These are phyloP conservation scores for Collybiopsis luxurians DNA, from an alignment of 768 basidiomycete genomes.

Conservation along the genomic window DNA sequence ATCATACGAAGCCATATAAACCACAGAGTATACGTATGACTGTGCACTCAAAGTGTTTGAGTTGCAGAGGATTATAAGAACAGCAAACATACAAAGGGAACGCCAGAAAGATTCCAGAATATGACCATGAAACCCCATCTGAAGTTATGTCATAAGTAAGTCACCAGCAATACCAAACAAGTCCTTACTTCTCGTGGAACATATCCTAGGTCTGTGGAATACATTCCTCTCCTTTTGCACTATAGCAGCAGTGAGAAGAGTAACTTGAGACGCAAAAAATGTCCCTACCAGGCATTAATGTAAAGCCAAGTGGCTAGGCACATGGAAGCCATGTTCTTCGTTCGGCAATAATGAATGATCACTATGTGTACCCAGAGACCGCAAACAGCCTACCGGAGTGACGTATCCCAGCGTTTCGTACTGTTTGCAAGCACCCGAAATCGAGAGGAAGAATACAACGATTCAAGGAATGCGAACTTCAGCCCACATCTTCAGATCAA, in stretches of 20 bases:
- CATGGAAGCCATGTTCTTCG: constrained; percentile 95
- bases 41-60: constrained; percentile 21
- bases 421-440: constrained; percentile 94
- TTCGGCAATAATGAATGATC: not conserved
- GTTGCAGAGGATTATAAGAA: not conserved
- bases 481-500: constrained; percentile 99
- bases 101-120: constrained; percentile 96
- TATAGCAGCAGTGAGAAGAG: no score
- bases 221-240: constrained; percentile 91
- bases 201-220: constrained; percentile 99
- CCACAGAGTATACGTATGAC: constrained; percentile 97
- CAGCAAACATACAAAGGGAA: constrained; percentile 85
- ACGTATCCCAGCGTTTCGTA: constrained; percentile 91
- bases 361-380: not conserved
- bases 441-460: constrained; percentile 87
- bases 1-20: constrained; percentile 96
- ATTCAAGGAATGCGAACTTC: constrained; percentile 98
- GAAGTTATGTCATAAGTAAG: constrained; percentile 1
- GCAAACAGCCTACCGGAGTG: constrained; percentile 65
- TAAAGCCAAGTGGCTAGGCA: constrained; percentile 95
- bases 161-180: not conserved
- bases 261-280: no score
- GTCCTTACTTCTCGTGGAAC: constrained; percentile 88
- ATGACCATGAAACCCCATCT: constrained; percentile 97
- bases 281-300: constrained; percentile 83